These are phyloP conservation scores for Aureobasidium sp. DNA, from an alignment of 2,329 filamentous ascomycete species.

Conservation along the genomic window DNA sequence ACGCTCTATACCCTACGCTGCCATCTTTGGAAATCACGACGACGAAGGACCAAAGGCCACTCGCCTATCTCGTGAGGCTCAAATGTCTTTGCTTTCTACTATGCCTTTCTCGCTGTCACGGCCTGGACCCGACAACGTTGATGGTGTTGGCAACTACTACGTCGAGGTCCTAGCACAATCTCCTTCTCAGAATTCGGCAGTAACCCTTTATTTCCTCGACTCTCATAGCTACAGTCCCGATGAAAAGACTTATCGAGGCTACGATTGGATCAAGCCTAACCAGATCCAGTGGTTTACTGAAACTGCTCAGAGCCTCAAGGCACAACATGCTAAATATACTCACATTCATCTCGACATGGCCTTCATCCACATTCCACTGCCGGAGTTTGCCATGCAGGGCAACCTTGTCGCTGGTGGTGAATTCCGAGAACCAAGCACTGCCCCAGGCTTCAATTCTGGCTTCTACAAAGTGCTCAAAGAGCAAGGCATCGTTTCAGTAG, in stretches of 20 bases:
- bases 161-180: constrained; percentile 80
- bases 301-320: constrained; percentile 65
- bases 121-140: constrained; percentile 72
- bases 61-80: constrained; percentile 57
- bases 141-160: constrained; percentile 91
- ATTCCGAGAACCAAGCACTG: constrained; percentile 77
- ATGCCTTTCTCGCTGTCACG: constrained; percentile 85
- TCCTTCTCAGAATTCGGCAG: constrained; percentile 71
- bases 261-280: constrained; percentile 92
- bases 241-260: constrained; percentile 79
- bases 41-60: constrained; percentile 61
- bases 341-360: constrained; percentile 92
- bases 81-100: constrained; percentile 80
- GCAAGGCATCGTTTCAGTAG: constrained; percentile 77
- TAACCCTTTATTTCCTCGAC: constrained; percentile 93
- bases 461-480: constrained; percentile 85
- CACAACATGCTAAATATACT: constrained; percentile 63
- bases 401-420: constrained; percentile 55
- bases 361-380: constrained; percentile 94
- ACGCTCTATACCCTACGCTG: constrained; percentile 83
- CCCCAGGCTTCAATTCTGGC: constrained; percentile 81
- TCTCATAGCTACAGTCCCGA: constrained; percentile 89
- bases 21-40: constrained; percentile 96
- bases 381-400: constrained; percentile 65
- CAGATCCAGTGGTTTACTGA: constrained; percentile 93